Evolutionary conservation across 768 basidiomycete genomes (phyloP), one percentile per base, ranked within the genome.

Genomic region (Mycena leptocephala): DNA sequence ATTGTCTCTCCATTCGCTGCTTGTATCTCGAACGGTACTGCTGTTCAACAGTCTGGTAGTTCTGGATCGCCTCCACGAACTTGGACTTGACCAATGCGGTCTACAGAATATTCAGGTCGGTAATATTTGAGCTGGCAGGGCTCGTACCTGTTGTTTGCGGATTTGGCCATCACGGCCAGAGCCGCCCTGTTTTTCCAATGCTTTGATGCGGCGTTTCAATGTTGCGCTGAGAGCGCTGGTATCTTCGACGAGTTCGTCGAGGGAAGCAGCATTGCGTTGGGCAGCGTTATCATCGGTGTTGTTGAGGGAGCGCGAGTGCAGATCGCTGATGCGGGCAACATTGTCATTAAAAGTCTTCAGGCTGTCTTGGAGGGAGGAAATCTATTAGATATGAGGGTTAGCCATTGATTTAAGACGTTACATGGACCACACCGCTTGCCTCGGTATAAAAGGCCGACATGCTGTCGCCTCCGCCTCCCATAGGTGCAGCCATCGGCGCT

Each of bases 21-120:
- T 93, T 95, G 85, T 95, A 94, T 84, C 92, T 93, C 75, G 90
- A 86, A 41, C 96, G 92, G 81, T 95, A 93, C 80, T 95, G 93
- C 79, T 94, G 92, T 82, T 97, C 96, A 41, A 96, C 94, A 30
- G 89, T 90, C 82, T 96, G 95, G 81, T 96, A 97, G 76, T 90
- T 92, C 85, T 97, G 96, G 75, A 97, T 92, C 26, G 95, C 93
- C 76, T 96, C 96, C 53, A 96, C 90, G 80, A 97, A 97, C 79
- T 96, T 95, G 35, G 90, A 90, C 82, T 93, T 93, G 79, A 94
- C 89, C 39, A 93, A 83, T 0, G 90, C 91, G 24, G 90, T 91
- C 93, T 94, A 51, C 67, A 30, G 53, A 28, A 48, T 71, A 46
- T 59, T 24, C 33, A 53, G 32, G 30, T 61, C 26, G 20, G 6